Evolutionary conservation across 768 basidiomycete genomes (phyloP).

Genomic region (Royoungia palumana): DNA sequence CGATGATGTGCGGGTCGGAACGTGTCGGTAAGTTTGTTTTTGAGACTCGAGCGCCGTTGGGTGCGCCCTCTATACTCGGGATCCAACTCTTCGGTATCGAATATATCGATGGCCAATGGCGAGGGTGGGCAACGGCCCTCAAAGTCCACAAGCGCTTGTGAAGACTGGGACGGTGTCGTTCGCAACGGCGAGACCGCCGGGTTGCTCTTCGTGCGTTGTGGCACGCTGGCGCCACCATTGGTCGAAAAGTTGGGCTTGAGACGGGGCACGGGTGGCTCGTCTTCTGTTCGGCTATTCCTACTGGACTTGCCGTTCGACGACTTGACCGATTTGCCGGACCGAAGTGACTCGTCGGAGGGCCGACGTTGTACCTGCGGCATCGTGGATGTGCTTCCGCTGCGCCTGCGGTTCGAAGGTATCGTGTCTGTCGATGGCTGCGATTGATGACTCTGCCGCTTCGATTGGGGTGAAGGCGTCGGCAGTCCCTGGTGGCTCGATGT

Average conservation of each 20-base stretch:
- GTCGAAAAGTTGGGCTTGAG: constrained; percentile 26
- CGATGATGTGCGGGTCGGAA: constrained; percentile 32
- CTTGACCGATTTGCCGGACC: constrained; percentile 37
- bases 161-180: constrained; percentile 22
- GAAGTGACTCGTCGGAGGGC: constrained; percentile 40
- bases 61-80: constrained; percentile 25
- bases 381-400: constrained; percentile 26
- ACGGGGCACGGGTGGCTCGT: constrained; percentile 31
- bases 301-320: constrained; percentile 31
- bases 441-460: constrained; percentile 26
- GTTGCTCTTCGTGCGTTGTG: constrained; percentile 51
- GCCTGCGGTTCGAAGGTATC: constrained; percentile 21
- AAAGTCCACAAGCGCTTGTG: constrained; percentile 26
- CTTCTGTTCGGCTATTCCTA: constrained; percentile 25
- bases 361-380: constrained; percentile 25
- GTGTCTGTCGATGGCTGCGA: constrained; percentile 29
- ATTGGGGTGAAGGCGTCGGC: constrained; percentile 16
- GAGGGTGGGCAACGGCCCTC: constrained; percentile 28
- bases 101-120: constrained; percentile 21
- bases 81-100: constrained; percentile 26
- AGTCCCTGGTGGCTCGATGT: constrained; percentile 25
- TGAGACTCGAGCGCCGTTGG: constrained; percentile 30
- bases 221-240: constrained; percentile 13
- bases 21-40: constrained; percentile 32
- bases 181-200: constrained; percentile 32